A percentile compares a stretch with the other conserved stretches of the same genome.
phyloP scores from a whole-genome alignment of 805 yeast genomes.

The Wickerhamomyces strasburgensis region DNA sequence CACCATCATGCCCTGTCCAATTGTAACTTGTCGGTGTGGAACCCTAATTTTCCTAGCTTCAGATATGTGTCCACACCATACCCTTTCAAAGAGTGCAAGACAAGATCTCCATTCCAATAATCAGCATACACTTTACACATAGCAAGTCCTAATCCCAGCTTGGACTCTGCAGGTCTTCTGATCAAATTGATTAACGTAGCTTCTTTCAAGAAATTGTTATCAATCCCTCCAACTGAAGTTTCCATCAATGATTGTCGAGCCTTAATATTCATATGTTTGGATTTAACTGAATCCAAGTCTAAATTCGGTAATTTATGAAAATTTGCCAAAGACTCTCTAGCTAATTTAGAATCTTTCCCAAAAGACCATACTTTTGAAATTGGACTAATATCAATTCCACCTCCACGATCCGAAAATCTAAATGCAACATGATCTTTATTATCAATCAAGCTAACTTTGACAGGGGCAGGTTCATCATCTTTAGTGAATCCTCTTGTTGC shows the following conservation, averaged over 20 bases:
- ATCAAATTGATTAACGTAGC: slow-evolving; percentile 58
- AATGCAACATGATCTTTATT: slow-evolving; percentile 64
- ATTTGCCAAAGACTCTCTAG: slow-evolving; percentile 53
- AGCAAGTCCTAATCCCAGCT: slow-evolving; percentile 85
- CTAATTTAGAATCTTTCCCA: slow-evolving; percentile 61
- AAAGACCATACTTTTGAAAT: slow-evolving; percentile 79
- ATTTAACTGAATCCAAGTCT: slow-evolving; percentile 26
- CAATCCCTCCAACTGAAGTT: slow-evolving; percentile 39
- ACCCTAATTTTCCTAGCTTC: slow-evolving; percentile 74
- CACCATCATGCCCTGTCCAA: slow-evolving; percentile 58
- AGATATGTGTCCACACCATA: slow-evolving; percentile 88
- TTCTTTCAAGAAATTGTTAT: slow-evolving; percentile 25
- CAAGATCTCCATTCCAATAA: slow-evolving; percentile 92
- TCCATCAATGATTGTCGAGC: slow-evolving; percentile 27
- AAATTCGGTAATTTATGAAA: slow-evolving; percentile 70
- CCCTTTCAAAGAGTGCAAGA: slow-evolving; percentile 80
- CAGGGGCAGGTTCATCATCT: slow-evolving; percentile 55
- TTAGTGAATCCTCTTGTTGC: slow-evolving; percentile 27
- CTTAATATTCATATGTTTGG: slow-evolving; percentile 21
- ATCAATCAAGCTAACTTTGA: slow-evolving; percentile 69
- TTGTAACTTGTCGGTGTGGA: slow-evolving; percentile 56
- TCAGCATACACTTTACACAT: slow-evolving; percentile 91
- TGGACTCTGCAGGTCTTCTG: slow-evolving; percentile 67
- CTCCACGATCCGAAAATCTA: slow-evolving; percentile 85
- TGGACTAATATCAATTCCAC: slow-evolving; percentile 66